A percentile compares a stretch with the other conserved stretches of the same genome.
These are phyloP conservation scores for Metarhizium album DNA, from an alignment of 2,329 filamentous ascomycete species.

Conservation along the genomic window DNA sequence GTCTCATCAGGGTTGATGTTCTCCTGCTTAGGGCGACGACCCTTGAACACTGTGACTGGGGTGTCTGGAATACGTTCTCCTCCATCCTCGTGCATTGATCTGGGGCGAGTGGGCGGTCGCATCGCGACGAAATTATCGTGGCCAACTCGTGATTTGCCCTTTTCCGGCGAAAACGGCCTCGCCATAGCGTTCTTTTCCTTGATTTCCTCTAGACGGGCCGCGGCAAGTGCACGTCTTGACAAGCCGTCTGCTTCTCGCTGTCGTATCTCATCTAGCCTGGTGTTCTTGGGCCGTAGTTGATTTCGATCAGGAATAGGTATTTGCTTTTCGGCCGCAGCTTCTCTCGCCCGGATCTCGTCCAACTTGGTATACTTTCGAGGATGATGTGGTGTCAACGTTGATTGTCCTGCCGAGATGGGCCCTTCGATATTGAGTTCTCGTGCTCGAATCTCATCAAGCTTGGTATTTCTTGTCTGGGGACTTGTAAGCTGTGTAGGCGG, in stretches of 20 bases:
- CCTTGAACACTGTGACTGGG: slow-evolving; percentile 30
- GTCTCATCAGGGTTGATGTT: neutral
- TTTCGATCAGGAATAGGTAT: slow-evolving; percentile 21
- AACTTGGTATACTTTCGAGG: slow-evolving; percentile 19
- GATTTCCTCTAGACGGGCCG: slow-evolving; percentile 41
- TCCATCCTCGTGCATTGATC: slow-evolving; percentile 10
- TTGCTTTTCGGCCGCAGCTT: slow-evolving; percentile 20
- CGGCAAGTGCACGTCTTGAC: slow-evolving; percentile 36
- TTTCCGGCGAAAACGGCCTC: slow-evolving; percentile 31
- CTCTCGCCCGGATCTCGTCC: slow-evolving; percentile 26
- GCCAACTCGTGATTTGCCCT: slow-evolving; percentile 21
- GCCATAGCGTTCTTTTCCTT: slow-evolving; percentile 37
- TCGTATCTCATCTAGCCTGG: slow-evolving; percentile 39
- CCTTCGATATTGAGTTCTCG: slow-evolving; percentile 27
- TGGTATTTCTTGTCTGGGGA: slow-evolving; percentile 27
- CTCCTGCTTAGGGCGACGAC: slow-evolving; percentile 7
- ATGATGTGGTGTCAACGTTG: slow-evolving; percentile 5
- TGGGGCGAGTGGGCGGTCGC: slow-evolving; percentile 6
- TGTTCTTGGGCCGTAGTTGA: slow-evolving; percentile 24
- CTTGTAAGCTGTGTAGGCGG: slow-evolving; percentile 17
- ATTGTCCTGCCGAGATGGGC: slow-evolving; percentile 11
- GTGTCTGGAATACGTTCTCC: slow-evolving; percentile 28
- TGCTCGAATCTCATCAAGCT: slow-evolving; percentile 33
- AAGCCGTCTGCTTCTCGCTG: slow-evolving; percentile 31
- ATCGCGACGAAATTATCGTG: slow-evolving; percentile 12